Percentiles rank a stretch among this genome's conserved stretches.
phyloP scores from a whole-genome alignment of 169 alveolate species.

The Plasmodium berghei region DNA sequence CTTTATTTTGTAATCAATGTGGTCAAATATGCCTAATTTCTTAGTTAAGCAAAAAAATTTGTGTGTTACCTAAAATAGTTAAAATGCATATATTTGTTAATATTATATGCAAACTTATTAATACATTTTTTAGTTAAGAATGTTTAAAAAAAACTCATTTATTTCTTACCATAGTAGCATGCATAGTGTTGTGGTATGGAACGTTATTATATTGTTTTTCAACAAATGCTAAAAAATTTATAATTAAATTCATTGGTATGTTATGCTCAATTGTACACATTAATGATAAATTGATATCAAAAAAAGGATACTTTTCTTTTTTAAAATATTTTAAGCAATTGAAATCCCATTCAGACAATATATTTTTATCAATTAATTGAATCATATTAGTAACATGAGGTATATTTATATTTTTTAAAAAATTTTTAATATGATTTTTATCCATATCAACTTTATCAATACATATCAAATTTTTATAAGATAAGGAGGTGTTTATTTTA shows the following conservation, averaged over 20 bases:
- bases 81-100: not conserved
- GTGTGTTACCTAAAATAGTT: slow-evolving; percentile 79
- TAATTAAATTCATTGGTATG: slow-evolving; percentile 40
- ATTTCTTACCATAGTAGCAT: slow-evolving; percentile 82
- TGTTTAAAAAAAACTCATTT: not conserved
- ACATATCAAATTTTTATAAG: slow-evolving; percentile 38
- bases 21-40: slow-evolving; percentile 78
- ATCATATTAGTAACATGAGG: slow-evolving; percentile 48
- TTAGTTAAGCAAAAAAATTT: slow-evolving; percentile 80
- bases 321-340: slow-evolving; percentile 79
- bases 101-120: not conserved
- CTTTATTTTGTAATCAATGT: slow-evolving; percentile 82
- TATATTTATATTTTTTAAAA: slow-evolving; percentile 52
- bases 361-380: slow-evolving; percentile 33
- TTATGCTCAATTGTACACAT: slow-evolving; percentile 30
- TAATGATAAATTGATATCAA: slow-evolving; percentile 61
- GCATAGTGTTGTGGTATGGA: slow-evolving; percentile 85
- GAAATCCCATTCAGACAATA: slow-evolving; percentile 83
- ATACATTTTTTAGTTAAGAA: not conserved
- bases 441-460: slow-evolving; percentile 55
- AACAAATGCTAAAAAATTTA: slow-evolving; percentile 76
- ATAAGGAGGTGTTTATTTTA: slow-evolving; percentile 31
- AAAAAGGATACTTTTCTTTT: slow-evolving; percentile 58
- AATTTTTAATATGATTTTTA: slow-evolving; percentile 59
- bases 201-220: slow-evolving; percentile 81